Evolutionary conservation across 2,329 filamentous ascomycete species (phyloP), one percentile per base, ranked within the genome.

Genomic region (Hypoxylon sp.): DNA sequence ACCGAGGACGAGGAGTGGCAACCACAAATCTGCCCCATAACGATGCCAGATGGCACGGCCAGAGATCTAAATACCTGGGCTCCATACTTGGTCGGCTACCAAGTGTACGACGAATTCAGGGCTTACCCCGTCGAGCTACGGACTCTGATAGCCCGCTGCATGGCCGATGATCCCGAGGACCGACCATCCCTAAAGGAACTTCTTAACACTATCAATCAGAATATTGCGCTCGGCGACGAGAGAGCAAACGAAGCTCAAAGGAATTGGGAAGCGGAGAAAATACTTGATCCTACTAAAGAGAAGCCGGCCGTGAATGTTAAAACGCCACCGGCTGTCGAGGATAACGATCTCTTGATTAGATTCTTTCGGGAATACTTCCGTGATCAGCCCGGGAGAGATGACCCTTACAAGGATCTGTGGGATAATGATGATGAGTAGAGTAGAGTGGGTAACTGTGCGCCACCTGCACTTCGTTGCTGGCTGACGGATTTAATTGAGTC

Each of bases 141-240:
- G 19, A 65, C 54, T 19, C 11, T 70, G 14, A 61, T 70, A 65
- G 68, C 68, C 31, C 65, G 68, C 10, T 70, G 68, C 31, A 70
- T 70, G 68, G 68, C 68, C 1, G 61, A 70, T 22, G 5, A 42
- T 29, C 19, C 33, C 13, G 31, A 50, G 26, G 65, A 70, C 4
- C 57, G 68, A n/a, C 68, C 68, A n/a, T 42, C 50, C 0, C 29
- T 70, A 17, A 33, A 61, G 1, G 65, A 68, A 31, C 62, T 70
- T 14, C n/a, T 70, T 3, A 5, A 58, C 9, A 51, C 24, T 10
- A 61, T 66, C 46, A 44, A 57, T 37, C 3, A 17, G 11, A 63
- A 57, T 17, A 70, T 68, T 11, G 46, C 46, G 22, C 13, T 31
- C 5, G 65, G 50, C 9, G 65, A 70, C 33, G 29, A n/a, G 31